A percentile compares a stretch with the other conserved stretches of the same genome.
phyloP scores from a whole-genome alignment of 139 green algal species.

The Tetraselmis striata region DNA sequence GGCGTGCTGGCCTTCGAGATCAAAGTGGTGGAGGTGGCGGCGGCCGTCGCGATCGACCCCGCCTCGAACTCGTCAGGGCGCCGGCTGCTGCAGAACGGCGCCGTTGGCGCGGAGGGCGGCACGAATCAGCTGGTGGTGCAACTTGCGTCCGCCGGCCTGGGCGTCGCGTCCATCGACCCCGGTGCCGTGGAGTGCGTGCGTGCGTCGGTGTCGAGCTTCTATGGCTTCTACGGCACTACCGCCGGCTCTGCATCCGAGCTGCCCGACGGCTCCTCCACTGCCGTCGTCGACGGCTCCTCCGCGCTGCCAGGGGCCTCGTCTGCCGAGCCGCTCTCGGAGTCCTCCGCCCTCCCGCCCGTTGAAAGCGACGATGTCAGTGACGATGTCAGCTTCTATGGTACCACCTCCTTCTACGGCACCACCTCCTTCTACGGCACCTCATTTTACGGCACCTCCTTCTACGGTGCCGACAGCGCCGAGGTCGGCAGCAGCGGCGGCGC shows the following conservation, averaged over 20 bases:
- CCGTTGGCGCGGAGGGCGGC: neutral
- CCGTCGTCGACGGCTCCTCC: neutral
- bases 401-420: neutral
- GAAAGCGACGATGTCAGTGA: no score
- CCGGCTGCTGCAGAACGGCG: neutral
- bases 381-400: no score
- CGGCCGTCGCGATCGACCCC: neutral
- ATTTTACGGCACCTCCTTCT: neutral
- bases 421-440: neutral
- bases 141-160: neutral
- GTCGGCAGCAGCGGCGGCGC: neutral
- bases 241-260: no score
- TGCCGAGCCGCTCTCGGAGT: no score
- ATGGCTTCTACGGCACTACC: neutral
- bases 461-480: neutral
- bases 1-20: neutral
- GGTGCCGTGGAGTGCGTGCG: neutral
- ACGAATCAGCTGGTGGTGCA: neutral
- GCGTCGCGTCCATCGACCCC: neutral
- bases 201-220: neutral
- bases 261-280: neutral
- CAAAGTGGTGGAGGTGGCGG: neutral
- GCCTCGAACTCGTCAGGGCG: neutral
- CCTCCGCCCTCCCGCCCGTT: no score
- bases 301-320: neutral